These are phyloP conservation scores for Wickerhamomyces bisporus DNA, from an alignment of 805 yeast species.

Conservation along the genomic window DNA sequence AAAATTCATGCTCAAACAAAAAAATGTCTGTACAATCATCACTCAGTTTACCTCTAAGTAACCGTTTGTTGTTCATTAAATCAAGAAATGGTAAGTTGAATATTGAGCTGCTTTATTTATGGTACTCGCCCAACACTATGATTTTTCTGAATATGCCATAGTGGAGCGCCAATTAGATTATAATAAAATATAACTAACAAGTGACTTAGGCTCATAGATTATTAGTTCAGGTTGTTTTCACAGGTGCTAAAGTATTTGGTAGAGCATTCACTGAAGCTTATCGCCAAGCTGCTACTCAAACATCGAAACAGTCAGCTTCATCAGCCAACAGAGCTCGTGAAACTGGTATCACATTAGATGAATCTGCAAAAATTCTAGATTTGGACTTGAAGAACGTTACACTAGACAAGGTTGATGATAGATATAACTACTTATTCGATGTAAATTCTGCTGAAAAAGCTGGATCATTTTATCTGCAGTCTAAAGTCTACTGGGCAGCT, in stretches of 20 bases:
- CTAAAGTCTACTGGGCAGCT: conserved; percentile 91
- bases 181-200: no score
- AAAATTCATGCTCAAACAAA: no score
- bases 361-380: conserved; percentile 87
- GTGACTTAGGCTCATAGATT: conserved; percentile 76
- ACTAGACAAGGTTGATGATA: conserved; percentile 57
- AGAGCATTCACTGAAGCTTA: conserved; percentile 96
- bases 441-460: conserved; percentile 92
- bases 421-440: conserved; percentile 78
- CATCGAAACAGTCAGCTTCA: conserved; percentile 67
- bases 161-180: no score
- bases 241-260: conserved; percentile 95
- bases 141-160: no score
- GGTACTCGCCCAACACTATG: no score
- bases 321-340: conserved; percentile 40
- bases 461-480: conserved; percentile 91
- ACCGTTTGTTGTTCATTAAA: no score
- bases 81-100: no score
- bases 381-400: conserved; percentile 56
- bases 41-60: no score
- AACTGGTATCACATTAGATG: conserved; percentile 81
- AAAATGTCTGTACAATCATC: no score
- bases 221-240: conserved; percentile 79
- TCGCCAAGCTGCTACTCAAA: conserved; percentile 91
- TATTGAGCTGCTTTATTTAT: no score